Percentiles rank a stretch among this genome's conserved stretches.
Evolutionary conservation across 768 basidiomycete genomes (phyloP).

Genomic region (Cubamyces sp.): DNA sequence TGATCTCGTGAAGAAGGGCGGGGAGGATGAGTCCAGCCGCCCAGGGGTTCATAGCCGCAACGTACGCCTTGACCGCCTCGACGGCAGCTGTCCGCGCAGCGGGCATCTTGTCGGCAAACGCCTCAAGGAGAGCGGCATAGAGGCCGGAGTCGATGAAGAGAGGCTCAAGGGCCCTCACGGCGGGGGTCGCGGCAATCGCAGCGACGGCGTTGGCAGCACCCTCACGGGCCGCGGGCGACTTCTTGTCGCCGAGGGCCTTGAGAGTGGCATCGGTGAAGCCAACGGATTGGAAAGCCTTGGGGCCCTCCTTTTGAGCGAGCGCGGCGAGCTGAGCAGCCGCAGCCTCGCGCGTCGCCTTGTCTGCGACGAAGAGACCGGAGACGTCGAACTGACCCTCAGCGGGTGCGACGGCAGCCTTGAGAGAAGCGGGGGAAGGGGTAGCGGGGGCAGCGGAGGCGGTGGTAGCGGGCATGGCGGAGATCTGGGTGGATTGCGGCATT

Average conservation of each 20-base stretch:
- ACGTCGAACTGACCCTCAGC: slow-evolving; percentile 71
- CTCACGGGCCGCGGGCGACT: slow-evolving; percentile 89
- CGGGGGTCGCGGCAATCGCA: slow-evolving; percentile 66
- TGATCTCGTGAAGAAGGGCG: slow-evolving; percentile 88
- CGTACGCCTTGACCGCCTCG: slow-evolving; percentile 78
- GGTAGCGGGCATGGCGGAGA: slow-evolving; percentile 78
- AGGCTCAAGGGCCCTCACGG: slow-evolving; percentile 83
- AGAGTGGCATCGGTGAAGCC: slow-evolving; percentile 74
- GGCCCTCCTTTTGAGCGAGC: slow-evolving; percentile 83
- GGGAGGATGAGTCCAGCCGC: slow-evolving; percentile 82
- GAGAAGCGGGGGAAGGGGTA: slow-evolving; percentile 64
- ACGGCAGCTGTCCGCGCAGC: slow-evolving; percentile 84
- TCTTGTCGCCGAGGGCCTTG: slow-evolving; percentile 94
- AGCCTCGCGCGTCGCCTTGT: slow-evolving; percentile 79
- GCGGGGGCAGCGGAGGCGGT: slow-evolving; percentile 65
- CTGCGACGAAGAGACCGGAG: slow-evolving; percentile 77
- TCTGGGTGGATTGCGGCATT: slow-evolving; percentile 41
- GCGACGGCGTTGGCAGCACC: slow-evolving; percentile 78
- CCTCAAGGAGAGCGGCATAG: slow-evolving; percentile 84
- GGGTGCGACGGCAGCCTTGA: slow-evolving; percentile 64
- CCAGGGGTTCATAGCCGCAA: slow-evolving; percentile 86
- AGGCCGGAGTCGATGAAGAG: slow-evolving; percentile 86
- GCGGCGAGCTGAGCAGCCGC: slow-evolving; percentile 73
- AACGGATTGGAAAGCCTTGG: slow-evolving; percentile 68
- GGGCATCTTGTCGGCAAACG: slow-evolving; percentile 94